Evolutionary conservation across 129 eudicot genomes (phyloP).

Genomic region (Scalesia atractyloides): DNA sequence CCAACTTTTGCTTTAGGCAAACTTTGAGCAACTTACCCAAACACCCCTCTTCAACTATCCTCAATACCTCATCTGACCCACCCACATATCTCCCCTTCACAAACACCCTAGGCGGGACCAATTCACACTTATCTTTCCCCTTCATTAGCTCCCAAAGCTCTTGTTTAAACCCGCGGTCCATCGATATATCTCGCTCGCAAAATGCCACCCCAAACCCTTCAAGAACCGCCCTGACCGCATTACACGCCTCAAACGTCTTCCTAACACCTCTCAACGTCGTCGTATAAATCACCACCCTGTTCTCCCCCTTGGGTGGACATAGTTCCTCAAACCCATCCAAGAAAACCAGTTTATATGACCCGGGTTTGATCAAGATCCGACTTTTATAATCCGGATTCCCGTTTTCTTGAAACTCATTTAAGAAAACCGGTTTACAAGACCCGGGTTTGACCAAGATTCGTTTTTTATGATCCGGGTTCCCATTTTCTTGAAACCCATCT

Average conservation of each 20-base stretch:
- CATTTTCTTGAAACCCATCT: neutral
- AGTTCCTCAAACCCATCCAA: conserved; percentile 54
- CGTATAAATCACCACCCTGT: conserved; percentile 67
- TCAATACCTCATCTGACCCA: conserved; percentile 70
- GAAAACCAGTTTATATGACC: neutral
- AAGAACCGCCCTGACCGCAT: conserved; percentile 69
- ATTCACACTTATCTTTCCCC: conserved; percentile 40
- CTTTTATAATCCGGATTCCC: conserved; percentile 23
- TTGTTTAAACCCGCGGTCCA: conserved; percentile 80
- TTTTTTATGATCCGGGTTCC: conserved; percentile 24
- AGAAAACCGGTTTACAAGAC: neutral
- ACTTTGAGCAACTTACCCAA: conserved; percentile 58
- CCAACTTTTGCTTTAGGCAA: conserved; percentile 62
- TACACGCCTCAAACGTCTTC: conserved; percentile 77
- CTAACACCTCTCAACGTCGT: conserved; percentile 73
- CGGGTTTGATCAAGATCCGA: conserved; percentile 4
- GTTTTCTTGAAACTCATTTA: neutral
- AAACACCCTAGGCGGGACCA: conserved; percentile 71
- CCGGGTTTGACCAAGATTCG: neutral
- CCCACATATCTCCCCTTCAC: conserved; percentile 85
- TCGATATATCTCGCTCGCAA: conserved; percentile 83
- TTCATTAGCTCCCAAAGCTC: conserved; percentile 65
- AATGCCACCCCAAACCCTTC: conserved; percentile 54
- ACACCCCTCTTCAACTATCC: conserved; percentile 64
- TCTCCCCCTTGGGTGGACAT: conserved; percentile 79